phyloP scores from a whole-genome alignment of 352 stramenopile species.

The Thalassiosira livingstoniorum region DNA sequence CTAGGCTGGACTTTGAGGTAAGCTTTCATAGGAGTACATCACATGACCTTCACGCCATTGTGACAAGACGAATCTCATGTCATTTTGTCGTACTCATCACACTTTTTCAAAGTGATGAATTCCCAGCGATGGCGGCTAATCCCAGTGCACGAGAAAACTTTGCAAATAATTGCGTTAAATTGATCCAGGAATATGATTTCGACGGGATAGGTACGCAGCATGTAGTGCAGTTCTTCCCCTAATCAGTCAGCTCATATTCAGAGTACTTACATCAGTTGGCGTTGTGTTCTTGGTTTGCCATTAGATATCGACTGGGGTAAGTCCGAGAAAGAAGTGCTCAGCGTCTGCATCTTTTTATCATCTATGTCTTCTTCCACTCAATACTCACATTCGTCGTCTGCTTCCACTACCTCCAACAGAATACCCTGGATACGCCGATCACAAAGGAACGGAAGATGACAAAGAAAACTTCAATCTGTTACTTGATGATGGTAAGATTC shows the following conservation, averaged over 20 bases:
- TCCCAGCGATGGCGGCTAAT: constrained; percentile 46
- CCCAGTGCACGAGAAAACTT: constrained; percentile 20
- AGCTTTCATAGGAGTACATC: background rate
- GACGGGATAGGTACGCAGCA: constrained; percentile 53
- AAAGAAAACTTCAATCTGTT: constrained; percentile 42
- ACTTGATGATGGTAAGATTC: constrained; percentile 18
- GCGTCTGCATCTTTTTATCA: background rate
- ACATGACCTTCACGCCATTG: background rate
- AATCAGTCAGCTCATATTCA: background rate
- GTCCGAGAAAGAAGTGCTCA: constrained; percentile 1
- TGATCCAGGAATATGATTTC: constrained; percentile 54
- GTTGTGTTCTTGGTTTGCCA: background rate
- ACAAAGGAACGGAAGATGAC: constrained; percentile 34
- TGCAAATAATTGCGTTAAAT: constrained; percentile 41
- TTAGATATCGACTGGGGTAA: background rate
- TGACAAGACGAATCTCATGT: background rate
- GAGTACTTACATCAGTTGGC: background rate
- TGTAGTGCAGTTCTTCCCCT: constrained; percentile 12
- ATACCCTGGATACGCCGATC: constrained; percentile 46
- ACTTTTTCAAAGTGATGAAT: constrained; percentile 28
- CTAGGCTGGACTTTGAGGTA: background rate
- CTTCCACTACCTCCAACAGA: background rate
- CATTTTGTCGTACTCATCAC: background rate
- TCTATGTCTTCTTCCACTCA: constrained; percentile 5
- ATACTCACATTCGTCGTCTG: background rate